These are phyloP conservation scores for Penicillium silybi DNA, from an alignment of 495 filamentous ascomycete genomes.

Conservation along the genomic window DNA sequence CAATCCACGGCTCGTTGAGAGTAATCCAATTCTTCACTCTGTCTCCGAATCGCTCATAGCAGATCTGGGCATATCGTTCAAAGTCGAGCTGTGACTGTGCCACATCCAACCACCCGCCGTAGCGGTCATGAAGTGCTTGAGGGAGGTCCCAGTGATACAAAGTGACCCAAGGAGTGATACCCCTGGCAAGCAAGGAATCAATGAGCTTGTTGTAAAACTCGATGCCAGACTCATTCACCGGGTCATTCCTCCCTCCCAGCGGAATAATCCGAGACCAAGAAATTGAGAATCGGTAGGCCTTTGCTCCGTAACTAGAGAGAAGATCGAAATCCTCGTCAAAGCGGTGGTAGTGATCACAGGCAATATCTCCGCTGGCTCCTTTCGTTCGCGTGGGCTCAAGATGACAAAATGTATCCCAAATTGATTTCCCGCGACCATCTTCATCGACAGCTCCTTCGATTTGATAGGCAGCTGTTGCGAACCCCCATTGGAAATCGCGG, in stretches of 20 bases:
- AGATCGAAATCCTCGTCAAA: constrained; percentile 63
- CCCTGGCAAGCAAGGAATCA: constrained; percentile 31
- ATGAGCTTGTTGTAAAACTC: constrained; percentile 40
- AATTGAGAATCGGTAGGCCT: constrained; percentile 65
- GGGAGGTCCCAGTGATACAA: constrained; percentile 48
- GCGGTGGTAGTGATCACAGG: constrained; percentile 67
- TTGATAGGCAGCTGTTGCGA: constrained; percentile 72
- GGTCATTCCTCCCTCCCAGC: constrained; percentile 27
- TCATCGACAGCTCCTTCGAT: constrained; percentile 60
- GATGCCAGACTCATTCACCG: constrained; percentile 35
- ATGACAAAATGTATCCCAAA: constrained; percentile 69
- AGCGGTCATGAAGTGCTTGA: constrained; percentile 38
- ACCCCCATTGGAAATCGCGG: constrained; percentile 67
- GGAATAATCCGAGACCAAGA: constrained; percentile 69
- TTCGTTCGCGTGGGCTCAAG: constrained; percentile 55
- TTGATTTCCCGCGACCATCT: constrained; percentile 62
- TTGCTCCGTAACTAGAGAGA: constrained; percentile 55
- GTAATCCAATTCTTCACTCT: constrained; percentile 49
- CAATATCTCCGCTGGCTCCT: constrained; percentile 56
- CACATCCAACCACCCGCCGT: constrained; percentile 38
- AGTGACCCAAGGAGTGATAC: constrained; percentile 42
- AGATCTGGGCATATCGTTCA: constrained; percentile 37
- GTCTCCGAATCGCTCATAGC: constrained; percentile 33
- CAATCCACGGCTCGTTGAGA: constrained; percentile 46
- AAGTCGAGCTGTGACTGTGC: constrained; percentile 39